Conservation (phyloP, 2,329 filamentous ascomycete species). For the Penicillium sclerotiorum region DNA sequence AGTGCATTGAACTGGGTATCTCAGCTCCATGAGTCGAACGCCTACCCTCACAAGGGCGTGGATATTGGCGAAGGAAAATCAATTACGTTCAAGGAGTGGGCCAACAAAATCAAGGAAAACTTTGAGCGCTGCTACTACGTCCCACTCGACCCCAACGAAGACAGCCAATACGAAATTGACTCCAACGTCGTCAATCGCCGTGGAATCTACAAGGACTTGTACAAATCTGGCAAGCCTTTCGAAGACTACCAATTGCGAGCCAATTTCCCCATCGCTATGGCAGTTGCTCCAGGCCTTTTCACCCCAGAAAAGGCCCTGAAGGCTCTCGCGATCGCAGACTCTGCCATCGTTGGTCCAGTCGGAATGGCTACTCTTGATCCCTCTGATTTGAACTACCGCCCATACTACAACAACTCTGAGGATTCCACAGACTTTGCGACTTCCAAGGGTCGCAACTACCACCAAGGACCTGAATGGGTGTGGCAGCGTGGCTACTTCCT, state of each 20-base stretch:
- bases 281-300: constrained; percentile 87
- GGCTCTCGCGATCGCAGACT: constrained; percentile 79
- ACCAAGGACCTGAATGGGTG: constrained; percentile 96
- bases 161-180: constrained; percentile 79
- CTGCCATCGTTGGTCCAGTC: constrained; percentile 76
- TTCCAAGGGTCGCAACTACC: constrained; percentile 93
- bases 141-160: constrained; percentile 69
- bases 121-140: constrained; percentile 95
- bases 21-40: constrained; percentile 65
- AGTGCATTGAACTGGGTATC: constrained; percentile 83
- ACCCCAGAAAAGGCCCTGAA: constrained; percentile 74
- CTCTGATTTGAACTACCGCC: constrained; percentile 86
- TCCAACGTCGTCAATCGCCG: constrained; percentile 78
- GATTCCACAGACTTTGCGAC: constrained; percentile 90
- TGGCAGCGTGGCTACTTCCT: constrained; percentile 98
- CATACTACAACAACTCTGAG: constrained; percentile 93
- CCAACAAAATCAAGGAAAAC: constrained; percentile 73
- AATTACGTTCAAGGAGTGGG: constrained; percentile 79
- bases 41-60: constrained; percentile 74
- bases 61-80: constrained; percentile 62
- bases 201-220: constrained; percentile 97
- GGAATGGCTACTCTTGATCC: constrained; percentile 97
- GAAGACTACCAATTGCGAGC: constrained; percentile 95
- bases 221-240: constrained; percentile 90
- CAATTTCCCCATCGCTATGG: constrained; percentile 96